Evolutionary conservation across 768 basidiomycete genomes (phyloP).

Genomic region (Lenzites betulinus): DNA sequence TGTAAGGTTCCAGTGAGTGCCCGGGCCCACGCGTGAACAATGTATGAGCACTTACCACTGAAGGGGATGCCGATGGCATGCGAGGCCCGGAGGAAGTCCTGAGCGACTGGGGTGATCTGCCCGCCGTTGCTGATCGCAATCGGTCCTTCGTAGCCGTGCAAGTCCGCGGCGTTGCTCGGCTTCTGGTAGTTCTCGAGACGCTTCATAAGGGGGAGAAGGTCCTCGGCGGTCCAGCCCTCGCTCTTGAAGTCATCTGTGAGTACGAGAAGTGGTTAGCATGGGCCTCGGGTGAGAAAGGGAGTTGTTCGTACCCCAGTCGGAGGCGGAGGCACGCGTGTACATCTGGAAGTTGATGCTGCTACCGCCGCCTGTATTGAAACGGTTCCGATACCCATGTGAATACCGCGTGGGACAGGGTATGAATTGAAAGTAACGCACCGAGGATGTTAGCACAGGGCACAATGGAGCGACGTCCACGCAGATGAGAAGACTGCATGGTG

Average conservation of each 20-base stretch:
- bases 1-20: conserved; percentile 22
- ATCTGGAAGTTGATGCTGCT: conserved; percentile 77
- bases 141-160: conserved; percentile 73
- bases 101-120: conserved; percentile 60
- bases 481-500: conserved; percentile 53
- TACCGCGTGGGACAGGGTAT: background rate
- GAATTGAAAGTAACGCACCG: conserved; percentile 13
- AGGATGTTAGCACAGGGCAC: conserved; percentile 66
- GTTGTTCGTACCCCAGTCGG: conserved; percentile 59
- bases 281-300: background rate
- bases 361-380: conserved; percentile 23
- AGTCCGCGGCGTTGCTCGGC: conserved; percentile 63
- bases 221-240: conserved; percentile 67
- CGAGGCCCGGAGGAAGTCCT: conserved; percentile 67
- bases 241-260: conserved; percentile 69
- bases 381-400: background rate
- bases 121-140: conserved; percentile 75
- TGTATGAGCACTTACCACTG: conserved; percentile 48
- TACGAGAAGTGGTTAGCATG: background rate
- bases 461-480: conserved; percentile 65
- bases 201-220: conserved; percentile 73
- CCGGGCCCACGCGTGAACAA: background rate
- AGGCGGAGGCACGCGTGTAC: conserved; percentile 72
- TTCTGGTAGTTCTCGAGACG: conserved; percentile 78
- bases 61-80: conserved; percentile 64